Evolutionary conservation across 257 asterid genomes (phyloP), one percentile per base, ranked within the genome.

Genomic region (Salvia splendens): DNA sequence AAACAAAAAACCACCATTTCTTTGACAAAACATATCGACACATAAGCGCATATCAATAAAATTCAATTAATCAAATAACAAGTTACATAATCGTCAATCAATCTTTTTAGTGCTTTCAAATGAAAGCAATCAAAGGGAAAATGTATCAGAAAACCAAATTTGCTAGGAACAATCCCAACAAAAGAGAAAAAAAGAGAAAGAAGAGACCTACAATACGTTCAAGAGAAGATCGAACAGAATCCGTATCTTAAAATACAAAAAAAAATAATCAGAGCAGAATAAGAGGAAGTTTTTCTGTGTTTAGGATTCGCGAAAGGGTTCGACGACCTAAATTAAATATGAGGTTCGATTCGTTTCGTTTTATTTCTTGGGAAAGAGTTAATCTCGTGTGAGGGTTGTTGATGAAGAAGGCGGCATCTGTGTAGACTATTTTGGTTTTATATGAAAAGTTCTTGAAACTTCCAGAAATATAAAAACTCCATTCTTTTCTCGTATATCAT

Each of bases 281-380:
- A 12, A 16, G 5, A 4, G 35, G 51, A 53, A 10, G 0, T 11
- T 6, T 61, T 62, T 15, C 42, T 42, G n/a, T 33, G 9, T 53
- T 42, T 71, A 63, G 65, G 70, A 64, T 33, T 71, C n/a, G 70
- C 40, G 11, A 55, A 55, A 30, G 9, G 42, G 61, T 52, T 3
- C 36, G 17, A 24, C 36, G 17, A 24, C 30, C 30, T 24, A 30
- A 35, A 14, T 5, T 28, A 42, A 69, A 24, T 0, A 58, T 3
- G 41, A 12, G 33, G 52, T 50, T 41, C 2, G 30, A 24, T 24
- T 24, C 30, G 30, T 24, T 24, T 24, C 30, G 57, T 61, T 40
- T 61, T 35, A 50, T 61, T 40, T 61, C 46, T 61, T 45, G 54
- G 24, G 72, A 33, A 69, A 47, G 61, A 58, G 17, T 17, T 40